Evolutionary conservation across 345 rosid genomes (phyloP).

Genomic region (Acer saccharum): DNA sequence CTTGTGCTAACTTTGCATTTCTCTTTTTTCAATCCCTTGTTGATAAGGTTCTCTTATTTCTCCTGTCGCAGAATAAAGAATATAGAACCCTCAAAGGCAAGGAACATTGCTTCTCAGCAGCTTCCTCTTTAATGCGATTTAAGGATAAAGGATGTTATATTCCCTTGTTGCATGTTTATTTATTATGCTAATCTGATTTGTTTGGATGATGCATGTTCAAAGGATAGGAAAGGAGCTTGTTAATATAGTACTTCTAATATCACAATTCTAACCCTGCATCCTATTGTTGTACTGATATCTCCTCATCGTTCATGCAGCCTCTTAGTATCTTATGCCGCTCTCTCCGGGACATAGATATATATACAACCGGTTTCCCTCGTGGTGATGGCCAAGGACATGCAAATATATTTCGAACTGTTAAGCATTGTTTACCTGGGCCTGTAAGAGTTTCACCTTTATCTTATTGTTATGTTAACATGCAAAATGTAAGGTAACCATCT

Average conservation of each 20-base stretch:
- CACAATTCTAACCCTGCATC: not conserved
- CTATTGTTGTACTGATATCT: conserved; percentile 16
- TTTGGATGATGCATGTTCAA: not conserved
- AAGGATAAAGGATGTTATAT: not conserved
- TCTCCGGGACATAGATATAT: conserved; percentile 76
- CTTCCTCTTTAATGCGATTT: not conserved
- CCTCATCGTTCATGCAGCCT: conserved; percentile 55
- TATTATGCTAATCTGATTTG: not conserved
- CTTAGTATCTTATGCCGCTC: conserved; percentile 90
- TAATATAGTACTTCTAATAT: not conserved
- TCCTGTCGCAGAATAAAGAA: conserved; percentile 74
- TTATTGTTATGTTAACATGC: conserved; percentile 10
- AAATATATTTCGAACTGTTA: conserved; percentile 82
- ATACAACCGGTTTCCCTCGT: conserved; percentile 78
- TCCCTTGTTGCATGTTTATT: conserved; percentile 3
- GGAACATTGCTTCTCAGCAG: conserved; percentile 13
- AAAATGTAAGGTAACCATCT: conserved; percentile 13
- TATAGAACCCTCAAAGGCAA: conserved; percentile 78
- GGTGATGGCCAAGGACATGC: conserved; percentile 92
- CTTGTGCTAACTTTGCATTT: not conserved
- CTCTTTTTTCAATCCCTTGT: conserved; percentile 7
- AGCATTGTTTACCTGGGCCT: conserved; percentile 96
- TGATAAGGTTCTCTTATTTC: conserved; percentile 14
- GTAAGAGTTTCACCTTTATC: conserved; percentile 51
- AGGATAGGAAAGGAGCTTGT: not conserved